phyloP scores from a whole-genome alignment of 139 green algal genomes.

The Picochlorum sp. region DNA sequence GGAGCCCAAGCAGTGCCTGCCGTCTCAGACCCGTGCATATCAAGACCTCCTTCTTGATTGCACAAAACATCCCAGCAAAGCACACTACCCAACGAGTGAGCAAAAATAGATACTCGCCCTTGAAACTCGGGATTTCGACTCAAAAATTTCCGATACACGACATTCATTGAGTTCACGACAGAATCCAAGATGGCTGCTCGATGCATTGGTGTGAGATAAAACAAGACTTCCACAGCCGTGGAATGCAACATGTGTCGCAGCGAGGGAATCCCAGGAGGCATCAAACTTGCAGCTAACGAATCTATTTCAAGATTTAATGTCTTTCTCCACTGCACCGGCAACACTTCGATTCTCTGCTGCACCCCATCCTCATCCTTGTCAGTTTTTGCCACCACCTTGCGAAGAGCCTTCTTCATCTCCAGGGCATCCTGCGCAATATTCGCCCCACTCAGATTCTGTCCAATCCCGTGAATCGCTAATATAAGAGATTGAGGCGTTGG shows the following conservation, averaged over 20 bases:
- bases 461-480: constrained; percentile 70
- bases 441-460: constrained; percentile 47
- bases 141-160: constrained; percentile 41
- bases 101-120: constrained; percentile 50
- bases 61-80: constrained; percentile 67
- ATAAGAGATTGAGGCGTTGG: constrained; percentile 33
- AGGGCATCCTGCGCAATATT: constrained; percentile 50
- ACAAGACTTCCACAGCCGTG: constrained; percentile 69
- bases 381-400: not conserved
- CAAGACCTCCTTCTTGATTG: constrained; percentile 34
- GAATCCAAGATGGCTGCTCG: constrained; percentile 51
- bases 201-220: constrained; percentile 61
- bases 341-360: constrained; percentile 36
- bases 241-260: constrained; percentile 44
- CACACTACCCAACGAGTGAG: constrained; percentile 63
- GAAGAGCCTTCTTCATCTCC: not conserved
- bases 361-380: not conserved
- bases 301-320: constrained; percentile 53
- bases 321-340: constrained; percentile 67
- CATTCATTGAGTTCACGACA: constrained; percentile 49
- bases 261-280: constrained; percentile 40
- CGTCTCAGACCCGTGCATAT: not conserved
- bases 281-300: constrained; percentile 34
- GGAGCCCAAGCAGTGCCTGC: constrained; percentile 7
- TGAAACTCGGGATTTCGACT: constrained; percentile 57